Evolutionary conservation across 2,329 filamentous ascomycete species (phyloP), one percentile per base, ranked within the genome.

Genomic region (Tolypocladium tropicale): DNA sequence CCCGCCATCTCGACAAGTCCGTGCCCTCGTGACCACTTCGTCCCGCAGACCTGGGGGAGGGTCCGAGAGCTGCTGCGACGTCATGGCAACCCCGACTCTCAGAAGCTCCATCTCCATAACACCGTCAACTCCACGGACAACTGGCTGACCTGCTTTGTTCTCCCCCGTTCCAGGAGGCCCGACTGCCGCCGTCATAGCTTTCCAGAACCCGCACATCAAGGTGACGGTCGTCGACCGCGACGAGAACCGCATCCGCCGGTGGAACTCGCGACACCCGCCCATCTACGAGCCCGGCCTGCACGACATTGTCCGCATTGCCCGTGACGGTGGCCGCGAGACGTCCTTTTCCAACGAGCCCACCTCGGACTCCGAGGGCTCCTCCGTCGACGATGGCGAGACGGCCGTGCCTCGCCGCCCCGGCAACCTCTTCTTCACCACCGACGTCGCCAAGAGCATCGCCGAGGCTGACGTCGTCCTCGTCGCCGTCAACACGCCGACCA

Each of bases 401-500:
- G 57, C 63, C 2, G 65, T 79, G 10, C 60, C 73, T 7, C 70
- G 73, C 14, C 79, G 84, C 43, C 65, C 72, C 53, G 78, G 82
- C 14, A 93, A 92, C 69, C 76, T 93, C 21, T 79, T 85, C 74
- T 93, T 93, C 73, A 86, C 86, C 3, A 87, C 82, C 23, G 78
- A 90, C 54, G 77, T 89, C 11, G 77, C 78, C 23, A 74, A 72
- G 59, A 77, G 76, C 58, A 86, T 92, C 58, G 69, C 75, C 28
- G 81, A 84, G 59, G 88, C 89, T 14, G 87, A 92, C 65, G 72
- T 92, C 49, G 80, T 93, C 56, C 81, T 93, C 57, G 80, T 92
- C 55, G 82, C 86, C 16, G 89, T 93, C 62, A 90, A 91, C 68
- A 92, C 89, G 0, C 88, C 88, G 2, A 91, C 88, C 48, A 92